Base-by-base conservation (phyloP, 192 early-diverging fungal genomes). In the Kickxella alabastrina region DNA sequence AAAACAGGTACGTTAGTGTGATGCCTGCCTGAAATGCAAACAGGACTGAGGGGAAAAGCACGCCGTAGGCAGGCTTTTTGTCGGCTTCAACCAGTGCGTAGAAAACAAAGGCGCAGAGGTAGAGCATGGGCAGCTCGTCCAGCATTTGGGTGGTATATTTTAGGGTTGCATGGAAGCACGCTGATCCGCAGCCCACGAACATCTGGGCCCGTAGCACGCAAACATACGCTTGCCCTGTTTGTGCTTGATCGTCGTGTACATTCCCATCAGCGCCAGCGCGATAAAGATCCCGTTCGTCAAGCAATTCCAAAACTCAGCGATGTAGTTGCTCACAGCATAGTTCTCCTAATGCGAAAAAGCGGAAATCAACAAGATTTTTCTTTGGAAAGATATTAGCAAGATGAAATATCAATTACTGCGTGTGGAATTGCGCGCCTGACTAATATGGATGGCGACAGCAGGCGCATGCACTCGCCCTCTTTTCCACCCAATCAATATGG, bases 61-160 rank as follows among this genome's bases (percentile, higher is more conserved):
- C 18, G 5, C 63, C 62, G 31, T 32, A 12, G 6, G 6, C 6
- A 6, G 31, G 31, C 31, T 48, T 26, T 17, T 36, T 50, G 52
- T 74, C 46, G 34, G 58, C 61, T 49, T 81, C 75, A 23, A 80
- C 58, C 28, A 67, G 25, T 9, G 55, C 39, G 50, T 78, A 80
- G 6, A 76, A 27, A 21, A 63, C 46, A 12, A 81, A 39, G 10
- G 66, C 66, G 35, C 70, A 66, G 28, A 62, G 58, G 48, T 83
- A 81, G 38, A 80, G 62, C 80, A 83, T 91, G 25, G 88, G 88
- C 38, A 91, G 58, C 71, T 91, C 88, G 73, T 91, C 88, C 39
- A 82, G 55, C 44, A 89, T 68, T 52, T 89, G 87, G 56, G 80
- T 80, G 46, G 68, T 62, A 44, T 80, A 87, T 49, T 76, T 64